Percentiles rank a stretch among this genome's conserved stretches.
Conservation (phyloP, 2,329 filamentous ascomycete species). For the Penicillium capsulatum region DNA sequence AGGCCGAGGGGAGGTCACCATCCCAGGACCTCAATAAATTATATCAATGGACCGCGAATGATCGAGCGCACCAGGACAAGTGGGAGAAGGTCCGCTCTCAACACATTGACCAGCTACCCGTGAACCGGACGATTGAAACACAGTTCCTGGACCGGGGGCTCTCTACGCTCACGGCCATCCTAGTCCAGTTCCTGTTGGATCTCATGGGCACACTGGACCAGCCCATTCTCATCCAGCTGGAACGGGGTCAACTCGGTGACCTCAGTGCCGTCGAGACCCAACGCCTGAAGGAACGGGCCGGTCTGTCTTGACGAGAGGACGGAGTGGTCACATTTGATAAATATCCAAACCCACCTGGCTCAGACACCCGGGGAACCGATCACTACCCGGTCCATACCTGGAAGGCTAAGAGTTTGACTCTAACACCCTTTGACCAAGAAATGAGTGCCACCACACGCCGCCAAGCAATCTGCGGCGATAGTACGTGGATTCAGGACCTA, state of each 20-base stretch:
- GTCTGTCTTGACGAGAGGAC: slow-evolving; percentile 15
- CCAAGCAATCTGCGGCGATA: too few relatives aligned
- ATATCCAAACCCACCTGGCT: too few relatives aligned
- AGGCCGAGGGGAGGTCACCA: slow-evolving; percentile 34
- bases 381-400: too few relatives aligned
- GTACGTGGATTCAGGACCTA: too few relatives aligned
- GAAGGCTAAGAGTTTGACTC: too few relatives aligned
- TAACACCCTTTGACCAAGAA: too few relatives aligned
- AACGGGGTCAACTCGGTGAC: slow-evolving; percentile 44
- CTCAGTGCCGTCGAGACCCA: slow-evolving; percentile 38
- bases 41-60: slow-evolving; percentile 43
- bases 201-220: slow-evolving; percentile 43
- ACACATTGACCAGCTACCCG: slow-evolving; percentile 18
- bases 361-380: too few relatives aligned
- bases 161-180: slow-evolving; percentile 35
- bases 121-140: too few relatives aligned
- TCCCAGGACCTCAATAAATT: slow-evolving; percentile 40
- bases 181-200: slow-evolving; percentile 42
- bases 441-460: too few relatives aligned
- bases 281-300: slow-evolving; percentile 31
- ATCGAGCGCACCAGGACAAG: slow-evolving; percentile 36
- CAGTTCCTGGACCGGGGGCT: slow-evolving; percentile 3
- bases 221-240: slow-evolving; percentile 52
- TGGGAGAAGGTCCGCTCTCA: slow-evolving; percentile 25
- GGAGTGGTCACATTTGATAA: too few relatives aligned